These are phyloP conservation scores for Nitzschia putrida DNA, from an alignment of 108 stramenopile species.

Conservation along the genomic window DNA sequence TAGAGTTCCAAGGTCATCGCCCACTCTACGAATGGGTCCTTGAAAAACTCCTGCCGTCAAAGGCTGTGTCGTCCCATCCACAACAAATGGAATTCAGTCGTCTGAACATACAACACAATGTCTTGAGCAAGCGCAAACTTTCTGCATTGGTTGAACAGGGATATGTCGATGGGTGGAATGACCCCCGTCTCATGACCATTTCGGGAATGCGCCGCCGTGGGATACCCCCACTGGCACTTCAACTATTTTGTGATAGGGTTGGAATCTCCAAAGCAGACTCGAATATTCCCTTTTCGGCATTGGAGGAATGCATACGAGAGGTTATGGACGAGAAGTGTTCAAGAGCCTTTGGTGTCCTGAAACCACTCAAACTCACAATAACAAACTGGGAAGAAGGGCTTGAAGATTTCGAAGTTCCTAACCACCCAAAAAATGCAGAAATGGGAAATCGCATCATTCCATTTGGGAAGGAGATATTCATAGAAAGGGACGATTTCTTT, in stretches of 20 bases:
- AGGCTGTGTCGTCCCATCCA: constrained; percentile 64
- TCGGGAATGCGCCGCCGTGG: constrained; percentile 86
- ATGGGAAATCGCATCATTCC: constrained; percentile 79
- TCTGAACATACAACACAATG: constrained; percentile 87
- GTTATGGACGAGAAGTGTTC: constrained; percentile 78
- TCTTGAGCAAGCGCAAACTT: constrained; percentile 86
- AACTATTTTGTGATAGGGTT: constrained; percentile 87
- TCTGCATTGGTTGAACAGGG: constrained; percentile 82
- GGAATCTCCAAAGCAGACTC: constrained; percentile 90
- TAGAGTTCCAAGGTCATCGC: constrained; percentile 94
- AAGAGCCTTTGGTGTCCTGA: constrained; percentile 79
- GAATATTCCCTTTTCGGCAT: constrained; percentile 75
- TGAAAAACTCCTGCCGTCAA: constrained; percentile 70
- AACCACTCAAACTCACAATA: constrained; percentile 86
- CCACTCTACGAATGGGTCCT: constrained; percentile 92
- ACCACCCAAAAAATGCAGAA: constrained; percentile 81
- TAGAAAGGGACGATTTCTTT: constrained; percentile 88
- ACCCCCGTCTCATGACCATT: constrained; percentile 86
- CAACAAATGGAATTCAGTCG: constrained; percentile 92
- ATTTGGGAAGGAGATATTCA: constrained; percentile 79
- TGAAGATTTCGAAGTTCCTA: constrained; percentile 70
- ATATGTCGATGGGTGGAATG: constrained; percentile 85
- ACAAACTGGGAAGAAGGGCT: constrained; percentile 73
- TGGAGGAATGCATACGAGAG: constrained; percentile 86
- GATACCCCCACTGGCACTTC: constrained; percentile 79